phyloP scores from a whole-genome alignment of 768 basidiomycete genomes.

The Melanogaster broomeanus region DNA sequence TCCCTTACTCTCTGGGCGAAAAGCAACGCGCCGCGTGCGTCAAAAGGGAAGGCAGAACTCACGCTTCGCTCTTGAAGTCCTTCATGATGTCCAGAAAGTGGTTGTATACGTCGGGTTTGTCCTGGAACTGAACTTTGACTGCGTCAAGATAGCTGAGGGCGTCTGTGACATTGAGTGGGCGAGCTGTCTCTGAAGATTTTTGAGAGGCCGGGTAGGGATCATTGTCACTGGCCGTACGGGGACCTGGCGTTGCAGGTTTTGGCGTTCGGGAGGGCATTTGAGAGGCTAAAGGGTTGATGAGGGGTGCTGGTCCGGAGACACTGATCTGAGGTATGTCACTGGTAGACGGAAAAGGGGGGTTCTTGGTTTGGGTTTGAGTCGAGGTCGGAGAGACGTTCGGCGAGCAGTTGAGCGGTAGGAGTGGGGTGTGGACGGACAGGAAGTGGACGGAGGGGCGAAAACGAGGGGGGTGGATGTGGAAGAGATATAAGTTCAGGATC shows the following conservation, averaged over 20 bases:
- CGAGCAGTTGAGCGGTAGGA: background rate
- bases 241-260: conserved; percentile 42
- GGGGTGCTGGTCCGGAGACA: background rate
- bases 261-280: conserved; percentile 23
- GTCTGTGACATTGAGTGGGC: conserved; percentile 90
- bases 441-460: background rate
- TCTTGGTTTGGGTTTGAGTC: background rate
- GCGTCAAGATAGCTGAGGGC: conserved; percentile 93
- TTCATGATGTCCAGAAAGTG: conserved; percentile 97
- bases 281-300: background rate
- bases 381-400: conserved; percentile 4
- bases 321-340: background rate
- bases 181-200: conserved; percentile 40
- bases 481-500: background rate
- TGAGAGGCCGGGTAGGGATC: conserved; percentile 29
- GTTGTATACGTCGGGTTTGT: conserved; percentile 93
- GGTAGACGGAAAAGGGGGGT: background rate
- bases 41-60: conserved; percentile 34
- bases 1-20: background rate
- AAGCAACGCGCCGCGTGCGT: background rate
- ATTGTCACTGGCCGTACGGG: conserved; percentile 30
- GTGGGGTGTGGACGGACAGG: background rate
- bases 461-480: conserved; percentile 4
- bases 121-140: conserved; percentile 88
- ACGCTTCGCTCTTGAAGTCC: conserved; percentile 97